Conservation (phyloP, 2,329 filamentous ascomycete species). For the Hymenoscyphus fraxineus region DNA sequence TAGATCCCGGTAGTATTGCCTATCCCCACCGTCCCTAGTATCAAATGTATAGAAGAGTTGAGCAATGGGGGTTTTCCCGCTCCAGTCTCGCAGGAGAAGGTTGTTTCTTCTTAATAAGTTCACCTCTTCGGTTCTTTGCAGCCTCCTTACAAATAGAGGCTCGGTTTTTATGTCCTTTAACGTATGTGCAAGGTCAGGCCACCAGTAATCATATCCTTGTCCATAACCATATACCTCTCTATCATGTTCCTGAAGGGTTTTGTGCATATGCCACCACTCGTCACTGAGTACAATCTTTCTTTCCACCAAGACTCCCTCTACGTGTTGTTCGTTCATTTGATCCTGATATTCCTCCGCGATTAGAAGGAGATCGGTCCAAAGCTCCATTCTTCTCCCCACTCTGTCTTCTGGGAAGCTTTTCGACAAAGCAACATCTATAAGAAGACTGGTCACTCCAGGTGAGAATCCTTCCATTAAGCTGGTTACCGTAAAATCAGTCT, state of each 20-base stretch:
- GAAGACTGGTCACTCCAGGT: too few species aligned
- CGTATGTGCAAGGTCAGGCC: too few species aligned
- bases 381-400: too few species aligned
- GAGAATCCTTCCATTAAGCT: too few species aligned
- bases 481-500: neutral
- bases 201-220: too few species aligned
- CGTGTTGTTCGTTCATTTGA: neutral
- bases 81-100: neutral
- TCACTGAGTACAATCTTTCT: neutral
- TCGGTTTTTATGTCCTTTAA: neutral
- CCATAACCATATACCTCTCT: neutral
- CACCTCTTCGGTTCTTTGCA: neutral
- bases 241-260: neutral
- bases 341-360: neutral
- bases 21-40: neutral
- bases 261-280: neutral
- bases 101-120: neutral
- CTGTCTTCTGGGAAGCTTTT: too few species aligned
- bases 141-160: neutral
- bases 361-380: neutral
- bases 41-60: neutral
- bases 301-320: neutral
- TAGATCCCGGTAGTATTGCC: neutral
- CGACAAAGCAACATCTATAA: too few species aligned
- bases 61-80: neutral